Base-by-base conservation (phyloP, 352 stramenopile species). In the Elongisporangium prolatum region DNA sequence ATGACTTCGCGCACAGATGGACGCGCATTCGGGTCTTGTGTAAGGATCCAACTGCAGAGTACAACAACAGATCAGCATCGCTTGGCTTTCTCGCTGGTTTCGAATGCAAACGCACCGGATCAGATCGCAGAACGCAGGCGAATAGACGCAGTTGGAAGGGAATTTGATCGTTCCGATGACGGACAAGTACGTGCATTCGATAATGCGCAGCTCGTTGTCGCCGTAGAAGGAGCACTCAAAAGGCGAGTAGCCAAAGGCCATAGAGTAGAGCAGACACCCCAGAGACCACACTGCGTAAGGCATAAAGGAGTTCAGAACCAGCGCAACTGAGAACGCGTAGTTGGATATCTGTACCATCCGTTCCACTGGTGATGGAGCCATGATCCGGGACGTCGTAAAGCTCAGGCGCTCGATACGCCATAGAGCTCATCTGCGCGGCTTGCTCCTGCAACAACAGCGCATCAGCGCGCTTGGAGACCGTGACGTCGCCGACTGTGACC, bases 241-340 rank as follows among this genome's bases (percentile, higher is more conserved):
- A 11, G 89, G 89, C 38, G 84, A 95, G 62, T 95, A 96, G 5
- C 89, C 89, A 61, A 96, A 96, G 40, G 84, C 83, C 74, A 96
- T 91, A 22, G 87, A 81, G 63, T 88, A 97, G 22, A 97, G 66
- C 40, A 96, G 68, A 60, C 86, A 96, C 4, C 89, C 89, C n/a
- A 97, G 72, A 10, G 84, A 93, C 87, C 87, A 97, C 3, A 97
- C 87, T 88, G 25, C 14, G 6, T 40, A 17, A 58, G 11, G 54
- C 34, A 61, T 2, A 59, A 21, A 34, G n/a, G 4, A 22, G 14
- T 1, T 44, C n/a, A 7, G 25, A 53, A 38, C 59, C 38, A 51
- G 17, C 8, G 4, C n/a, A n/a, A n/a, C n/a, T n/a, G n/a, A n/a
- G n/a, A n/a, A n/a, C n/a, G n/a, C n/a, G n/a, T n/a, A n/a, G n/a